Conservation (phyloP, 1,284 basidiomycete genomes). For the Pseudozyma sp. region DNA sequence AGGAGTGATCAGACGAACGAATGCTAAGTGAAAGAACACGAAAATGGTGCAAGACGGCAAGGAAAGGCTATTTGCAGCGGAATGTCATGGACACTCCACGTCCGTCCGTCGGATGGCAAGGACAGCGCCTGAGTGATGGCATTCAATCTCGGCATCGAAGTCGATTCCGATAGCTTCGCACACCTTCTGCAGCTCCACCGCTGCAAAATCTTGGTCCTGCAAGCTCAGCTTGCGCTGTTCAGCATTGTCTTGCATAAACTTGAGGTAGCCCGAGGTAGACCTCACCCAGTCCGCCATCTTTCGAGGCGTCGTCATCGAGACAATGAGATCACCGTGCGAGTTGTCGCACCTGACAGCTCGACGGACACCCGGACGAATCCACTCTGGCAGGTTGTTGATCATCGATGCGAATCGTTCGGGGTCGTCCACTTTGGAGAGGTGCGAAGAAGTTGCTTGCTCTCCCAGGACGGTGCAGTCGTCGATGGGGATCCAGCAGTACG, state of each 20-base stretch:
- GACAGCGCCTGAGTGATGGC: slow-evolving; percentile 38
- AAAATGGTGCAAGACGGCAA: neutral
- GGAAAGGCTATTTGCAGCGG: neutral
- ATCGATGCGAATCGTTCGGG: slow-evolving; percentile 11
- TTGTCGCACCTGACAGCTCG: slow-evolving; percentile 39
- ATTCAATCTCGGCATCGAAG: slow-evolving; percentile 40
- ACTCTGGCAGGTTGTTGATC: slow-evolving; percentile 24
- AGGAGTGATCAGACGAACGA: too few relatives aligned
- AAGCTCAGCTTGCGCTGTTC: slow-evolving; percentile 41
- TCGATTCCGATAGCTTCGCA: slow-evolving; percentile 31
- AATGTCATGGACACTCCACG: slow-evolving; percentile 5
- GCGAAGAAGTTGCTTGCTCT: slow-evolving; percentile 24
- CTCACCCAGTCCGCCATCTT: slow-evolving; percentile 47
- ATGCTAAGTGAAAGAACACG: neutral
- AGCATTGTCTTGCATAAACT: slow-evolving; percentile 27
- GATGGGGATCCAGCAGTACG: slow-evolving; percentile 43
- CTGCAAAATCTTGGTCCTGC: slow-evolving; percentile 37
- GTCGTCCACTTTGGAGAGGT: slow-evolving; percentile 24
- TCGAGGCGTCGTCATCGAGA: slow-evolving; percentile 34
- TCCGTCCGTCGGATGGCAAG: slow-evolving; percentile 31
- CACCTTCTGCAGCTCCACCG: slow-evolving; percentile 35
- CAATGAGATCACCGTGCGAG: slow-evolving; percentile 31
- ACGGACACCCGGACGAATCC: slow-evolving; percentile 28
- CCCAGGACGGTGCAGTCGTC: slow-evolving; percentile 42
- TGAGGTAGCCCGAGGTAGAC: slow-evolving; percentile 39